Conservation (phyloP, 495 filamentous ascomycete genomes). For the Lasiosphaeris hirsuta region DNA sequence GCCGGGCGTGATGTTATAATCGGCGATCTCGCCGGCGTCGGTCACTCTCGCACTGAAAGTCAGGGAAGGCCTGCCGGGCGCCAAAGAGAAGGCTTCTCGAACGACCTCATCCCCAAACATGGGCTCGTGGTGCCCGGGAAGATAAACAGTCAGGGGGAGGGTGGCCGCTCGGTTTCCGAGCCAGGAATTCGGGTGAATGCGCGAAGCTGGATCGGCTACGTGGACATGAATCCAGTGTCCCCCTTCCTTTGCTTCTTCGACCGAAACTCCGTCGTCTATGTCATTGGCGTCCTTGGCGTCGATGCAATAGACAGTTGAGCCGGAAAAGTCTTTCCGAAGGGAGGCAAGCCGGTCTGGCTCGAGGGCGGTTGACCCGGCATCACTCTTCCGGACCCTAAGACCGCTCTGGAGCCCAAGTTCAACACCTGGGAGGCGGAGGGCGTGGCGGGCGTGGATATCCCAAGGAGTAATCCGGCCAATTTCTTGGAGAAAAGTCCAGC, state of each 20-base stretch:
- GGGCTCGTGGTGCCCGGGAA: constrained; percentile 64
- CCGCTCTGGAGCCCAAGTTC: constrained; percentile 42
- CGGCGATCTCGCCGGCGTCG: constrained; percentile 60
- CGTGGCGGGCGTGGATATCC: constrained; percentile 68
- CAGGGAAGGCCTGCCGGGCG: constrained; percentile 61
- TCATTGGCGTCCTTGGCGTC: constrained; percentile 69
- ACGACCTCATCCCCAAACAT: constrained; percentile 68
- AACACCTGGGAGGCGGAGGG: constrained; percentile 53
- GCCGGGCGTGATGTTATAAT: constrained; percentile 68
- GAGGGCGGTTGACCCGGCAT: constrained; percentile 25
- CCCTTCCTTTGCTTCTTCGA: constrained; percentile 59
- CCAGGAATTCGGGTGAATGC: constrained; percentile 55
- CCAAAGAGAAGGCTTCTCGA: constrained; percentile 65
- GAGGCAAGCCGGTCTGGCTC: constrained; percentile 46
- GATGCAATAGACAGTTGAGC: constrained; percentile 76
- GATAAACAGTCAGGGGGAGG: constrained; percentile 65
- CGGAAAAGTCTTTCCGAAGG: constrained; percentile 68
- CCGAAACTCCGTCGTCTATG: constrained; percentile 85
- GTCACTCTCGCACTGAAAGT: constrained; percentile 77
- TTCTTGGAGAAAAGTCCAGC: constrained; percentile 76
- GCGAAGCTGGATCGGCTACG: constrained; percentile 91
- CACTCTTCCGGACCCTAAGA: constrained; percentile 31
- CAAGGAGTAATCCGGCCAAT: constrained; percentile 77
- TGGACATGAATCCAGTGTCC: constrained; percentile 87
- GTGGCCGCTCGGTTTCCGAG: constrained; percentile 63